These are phyloP conservation scores for Metarhizium robertsii DNA, from an alignment of 2,329 filamentous ascomycete species.

Conservation along the genomic window DNA sequence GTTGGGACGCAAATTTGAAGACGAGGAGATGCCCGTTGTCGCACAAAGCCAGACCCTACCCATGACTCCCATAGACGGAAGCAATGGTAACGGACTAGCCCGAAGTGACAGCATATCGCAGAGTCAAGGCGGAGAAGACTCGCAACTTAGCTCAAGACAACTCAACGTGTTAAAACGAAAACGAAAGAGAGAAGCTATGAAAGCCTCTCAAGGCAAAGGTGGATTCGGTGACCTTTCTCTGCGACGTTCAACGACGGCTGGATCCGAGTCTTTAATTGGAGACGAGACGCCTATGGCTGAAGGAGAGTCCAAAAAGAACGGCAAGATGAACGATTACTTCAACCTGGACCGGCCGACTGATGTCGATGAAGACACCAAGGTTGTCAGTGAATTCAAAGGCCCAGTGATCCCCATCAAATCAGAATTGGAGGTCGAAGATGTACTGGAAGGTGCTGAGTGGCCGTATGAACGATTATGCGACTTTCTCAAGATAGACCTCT, in stretches of 20 bases:
- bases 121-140: conserved; percentile 46
- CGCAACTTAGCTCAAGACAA: conserved; percentile 79
- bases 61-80: conserved; percentile 34
- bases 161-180: conserved; percentile 93
- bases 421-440: conserved; percentile 68
- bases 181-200: conserved; percentile 80
- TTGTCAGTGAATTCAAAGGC: conserved; percentile 94
- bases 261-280: conserved; percentile 51
- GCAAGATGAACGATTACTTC: conserved; percentile 74
- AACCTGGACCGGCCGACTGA: conserved; percentile 70
- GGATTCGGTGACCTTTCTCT: conserved; percentile 80
- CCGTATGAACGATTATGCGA: conserved; percentile 91
- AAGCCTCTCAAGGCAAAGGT: conserved; percentile 76
- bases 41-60: conserved; percentile 36
- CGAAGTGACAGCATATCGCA: conserved; percentile 29
- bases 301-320: conserved; percentile 48
- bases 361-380: conserved; percentile 80
- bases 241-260: conserved; percentile 50
- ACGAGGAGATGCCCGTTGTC: conserved; percentile 60
- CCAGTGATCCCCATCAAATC: conserved; percentile 73
- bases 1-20: conserved; percentile 73
- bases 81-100: conserved; percentile 22
- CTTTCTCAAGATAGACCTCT: conserved; percentile 86
- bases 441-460: conserved; percentile 77
- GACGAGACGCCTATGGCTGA: conserved; percentile 49